A percentile compares a stretch with the other conserved stretches of the same genome.
Evolutionary conservation across 192 early-diverging fungal genomes (phyloP).

Genomic region (Dimargaris verticillata): DNA sequence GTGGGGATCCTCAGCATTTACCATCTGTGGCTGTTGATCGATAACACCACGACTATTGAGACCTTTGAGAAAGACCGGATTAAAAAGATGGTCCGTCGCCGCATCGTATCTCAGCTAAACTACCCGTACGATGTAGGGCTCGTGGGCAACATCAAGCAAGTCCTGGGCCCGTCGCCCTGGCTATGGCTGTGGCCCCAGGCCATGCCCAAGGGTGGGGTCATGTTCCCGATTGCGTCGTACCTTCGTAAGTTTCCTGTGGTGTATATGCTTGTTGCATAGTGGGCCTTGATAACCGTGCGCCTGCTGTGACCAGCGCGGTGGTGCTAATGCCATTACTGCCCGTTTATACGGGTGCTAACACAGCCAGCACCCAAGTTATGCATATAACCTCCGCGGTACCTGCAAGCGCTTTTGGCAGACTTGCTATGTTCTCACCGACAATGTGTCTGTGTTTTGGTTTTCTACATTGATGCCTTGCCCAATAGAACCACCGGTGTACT

Average conservation of each 20-base stretch:
- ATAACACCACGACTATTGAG: slow-evolving; percentile 76
- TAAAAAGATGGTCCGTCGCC: slow-evolving; percentile 32
- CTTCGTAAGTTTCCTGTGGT: no score
- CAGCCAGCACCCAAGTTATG: no score
- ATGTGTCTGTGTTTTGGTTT: no score
- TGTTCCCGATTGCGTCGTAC: slow-evolving; percentile 37
- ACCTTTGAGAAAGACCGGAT: slow-evolving; percentile 57
- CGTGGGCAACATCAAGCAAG: slow-evolving; percentile 47
- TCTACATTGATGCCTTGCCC: no score
- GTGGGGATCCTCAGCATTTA: slow-evolving; percentile 51
- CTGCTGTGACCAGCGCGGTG: no score
- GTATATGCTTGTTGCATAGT: no score
- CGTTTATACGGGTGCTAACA: no score
- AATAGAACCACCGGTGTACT: slow-evolving; percentile 28
- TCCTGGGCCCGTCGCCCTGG: slow-evolving; percentile 50
- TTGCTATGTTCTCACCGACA: no score
- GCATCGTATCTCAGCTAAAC: slow-evolving; percentile 24
- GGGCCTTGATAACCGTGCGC: no score
- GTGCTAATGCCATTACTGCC: no score
- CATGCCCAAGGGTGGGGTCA: slow-evolving; percentile 40
- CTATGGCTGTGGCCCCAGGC: slow-evolving; percentile 64
- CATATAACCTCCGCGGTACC: no score
- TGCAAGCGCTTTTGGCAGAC: no score
- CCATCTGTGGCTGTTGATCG: slow-evolving; percentile 51
- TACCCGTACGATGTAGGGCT: slow-evolving; percentile 72